Evolutionary conservation across 2,329 filamentous ascomycete species (phyloP), one percentile per base, ranked within the genome.

Genomic region (Colletotrichum neosansevieriae): DNA sequence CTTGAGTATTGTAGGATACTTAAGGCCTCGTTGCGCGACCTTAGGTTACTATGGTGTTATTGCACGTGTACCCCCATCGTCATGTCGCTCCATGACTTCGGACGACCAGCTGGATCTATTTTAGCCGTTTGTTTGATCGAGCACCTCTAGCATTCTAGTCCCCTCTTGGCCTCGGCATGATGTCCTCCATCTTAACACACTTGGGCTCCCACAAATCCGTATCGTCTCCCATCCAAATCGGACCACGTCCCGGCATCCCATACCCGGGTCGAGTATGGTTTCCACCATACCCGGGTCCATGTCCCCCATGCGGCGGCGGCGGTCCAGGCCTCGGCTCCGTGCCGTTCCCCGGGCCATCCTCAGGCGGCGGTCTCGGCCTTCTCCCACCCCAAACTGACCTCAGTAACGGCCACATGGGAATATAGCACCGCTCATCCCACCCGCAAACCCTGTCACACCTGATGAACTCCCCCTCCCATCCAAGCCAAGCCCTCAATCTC

Each of bases 371-470:
- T 51, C 60, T 62, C 44, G 71, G 71, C 63, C 59, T 62, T 53
- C 67, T 24, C 32, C 71, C 42, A 12, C 60, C 57, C 36, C 68
- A 38, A 10, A 40, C 36, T 21, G 57, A 69, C 38, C 36, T 68
- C 51, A 76, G 67, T 68, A 83, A 69, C 2, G 84, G 84, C 84
- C 83, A 86, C 80, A 85, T 86, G 1, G 84, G 83, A 44, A 86
- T 83, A 67, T 79, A 84, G 71, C 84, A 85, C 12, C 79, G 76
- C 71, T 85, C 81, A 63, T 82, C 78, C 73, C 76, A 78, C 4
- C 70, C 79, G 64, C 83, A 85, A 45, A 77, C 76, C 34, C 77
- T 72, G 3, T 77, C 70, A 66, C 83, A 85, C 9, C 76, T 74
- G 1, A 78, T 75, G 73, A 81, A 84, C 73, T 84, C 80, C 32